These are phyloP conservation scores for Protea cynaroides DNA, from an alignment of 164 flowering plant genomes.

Conservation along the genomic window DNA sequence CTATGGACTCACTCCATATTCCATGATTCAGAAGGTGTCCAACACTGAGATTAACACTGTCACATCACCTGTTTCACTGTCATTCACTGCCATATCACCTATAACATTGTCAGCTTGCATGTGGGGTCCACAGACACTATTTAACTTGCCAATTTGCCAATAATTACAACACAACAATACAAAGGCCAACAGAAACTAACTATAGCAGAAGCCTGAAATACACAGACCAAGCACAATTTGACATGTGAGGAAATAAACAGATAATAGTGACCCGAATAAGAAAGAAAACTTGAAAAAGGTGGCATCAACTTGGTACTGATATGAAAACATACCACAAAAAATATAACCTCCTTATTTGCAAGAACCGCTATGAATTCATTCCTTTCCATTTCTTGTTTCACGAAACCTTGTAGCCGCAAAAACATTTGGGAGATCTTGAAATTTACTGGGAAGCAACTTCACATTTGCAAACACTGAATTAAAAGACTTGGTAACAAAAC, in stretches of 20 bases:
- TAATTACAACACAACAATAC: no score
- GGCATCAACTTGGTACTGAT: background rate
- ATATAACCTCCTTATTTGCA: slow-evolving; percentile 61
- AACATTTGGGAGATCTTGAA: background rate
- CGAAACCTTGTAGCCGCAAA: slow-evolving; percentile 57
- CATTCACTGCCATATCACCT: no score
- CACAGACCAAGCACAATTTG: slow-evolving; percentile 7
- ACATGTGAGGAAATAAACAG: background rate
- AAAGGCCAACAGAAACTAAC: no score
- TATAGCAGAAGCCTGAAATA: slow-evolving; percentile 66
- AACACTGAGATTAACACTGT: no score
- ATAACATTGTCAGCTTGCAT: no score
- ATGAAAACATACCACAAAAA: slow-evolving; percentile 50
- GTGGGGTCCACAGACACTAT: no score
- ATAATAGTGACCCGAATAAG: background rate
- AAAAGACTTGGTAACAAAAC: no score
- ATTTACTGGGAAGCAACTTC: background rate
- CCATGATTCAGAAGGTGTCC: no score
- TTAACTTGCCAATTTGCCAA: no score
- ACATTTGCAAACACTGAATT: background rate
- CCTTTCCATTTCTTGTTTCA: slow-evolving; percentile 48
- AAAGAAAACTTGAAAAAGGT: background rate
- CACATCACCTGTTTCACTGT: no score
- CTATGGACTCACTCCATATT: no score
- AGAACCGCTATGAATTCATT: slow-evolving; percentile 48